Conservation (phyloP, 2,329 filamentous ascomycete species). For the Penicillium sp. region DNA sequence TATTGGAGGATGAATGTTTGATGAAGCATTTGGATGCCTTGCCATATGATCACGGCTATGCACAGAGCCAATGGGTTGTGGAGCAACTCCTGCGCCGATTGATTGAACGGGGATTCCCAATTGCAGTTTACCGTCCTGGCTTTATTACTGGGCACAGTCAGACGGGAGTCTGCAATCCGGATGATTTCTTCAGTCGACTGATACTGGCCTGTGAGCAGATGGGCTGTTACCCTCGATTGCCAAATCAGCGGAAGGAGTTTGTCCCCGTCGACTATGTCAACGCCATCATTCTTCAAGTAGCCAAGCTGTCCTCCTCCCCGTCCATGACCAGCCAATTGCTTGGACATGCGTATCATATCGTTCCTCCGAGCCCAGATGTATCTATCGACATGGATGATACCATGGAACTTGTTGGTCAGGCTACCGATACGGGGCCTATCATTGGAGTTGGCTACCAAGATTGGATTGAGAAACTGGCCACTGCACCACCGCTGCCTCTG, state of each 20-base stretch:
- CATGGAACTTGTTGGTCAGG: slow-evolving; percentile 9
- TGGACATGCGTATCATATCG: slow-evolving; percentile 21
- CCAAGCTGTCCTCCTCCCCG: slow-evolving; percentile 4
- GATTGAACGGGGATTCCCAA: slow-evolving; percentile 67
- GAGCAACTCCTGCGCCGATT: slow-evolving; percentile 69
- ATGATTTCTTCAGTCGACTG: slow-evolving; percentile 81
- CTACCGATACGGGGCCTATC: not conserved
- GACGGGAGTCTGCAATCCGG: slow-evolving; percentile 64
- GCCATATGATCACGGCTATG: slow-evolving; percentile 71
- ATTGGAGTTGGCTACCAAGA: slow-evolving; percentile 11
- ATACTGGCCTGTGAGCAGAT: slow-evolving; percentile 78
- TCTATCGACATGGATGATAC: slow-evolving; percentile 16
- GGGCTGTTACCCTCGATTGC: slow-evolving; percentile 30
- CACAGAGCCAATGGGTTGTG: slow-evolving; percentile 78
- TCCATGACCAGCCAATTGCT: not conserved
- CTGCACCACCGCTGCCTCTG: slow-evolving; percentile 4
- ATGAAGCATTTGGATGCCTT: slow-evolving; percentile 20
- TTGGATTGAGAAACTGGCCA: slow-evolving; percentile 15
- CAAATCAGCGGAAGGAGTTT: slow-evolving; percentile 27
- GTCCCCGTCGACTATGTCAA: slow-evolving; percentile 28
- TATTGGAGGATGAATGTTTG: slow-evolving; percentile 22
- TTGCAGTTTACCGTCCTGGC: slow-evolving; percentile 72
- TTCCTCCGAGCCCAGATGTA: slow-evolving; percentile 9
- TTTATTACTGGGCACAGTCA: slow-evolving; percentile 72
- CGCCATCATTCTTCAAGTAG: slow-evolving; percentile 20